Percentiles rank a stretch among this genome's conserved stretches.
These are phyloP conservation scores for Diospyros lotus DNA, from an alignment of 148 eudicot species.

Conservation along the genomic window DNA sequence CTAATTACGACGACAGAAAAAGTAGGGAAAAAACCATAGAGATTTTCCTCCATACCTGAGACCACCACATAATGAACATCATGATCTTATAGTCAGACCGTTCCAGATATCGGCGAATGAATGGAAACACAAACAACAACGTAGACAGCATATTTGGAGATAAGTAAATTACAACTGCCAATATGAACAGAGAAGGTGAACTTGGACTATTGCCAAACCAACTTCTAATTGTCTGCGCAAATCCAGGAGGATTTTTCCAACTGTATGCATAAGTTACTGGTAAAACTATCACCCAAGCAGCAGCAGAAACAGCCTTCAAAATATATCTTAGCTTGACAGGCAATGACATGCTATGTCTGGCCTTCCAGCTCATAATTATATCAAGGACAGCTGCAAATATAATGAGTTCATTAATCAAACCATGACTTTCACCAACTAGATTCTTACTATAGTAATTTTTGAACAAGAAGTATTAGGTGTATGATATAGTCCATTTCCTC, in stretches of 20 bases:
- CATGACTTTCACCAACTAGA: background rate
- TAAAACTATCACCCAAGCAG: constrained; percentile 59
- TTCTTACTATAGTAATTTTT: background rate
- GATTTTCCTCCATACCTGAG: constrained; percentile 44
- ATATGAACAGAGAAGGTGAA: constrained; percentile 50
- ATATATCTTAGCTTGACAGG: constrained; percentile 59
- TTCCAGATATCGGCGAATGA: constrained; percentile 53
- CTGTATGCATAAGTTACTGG: constrained; percentile 64
- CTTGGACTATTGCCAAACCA: constrained; percentile 53
- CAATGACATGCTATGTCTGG: constrained; percentile 50
- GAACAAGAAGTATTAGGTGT: background rate
- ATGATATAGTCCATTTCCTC: background rate
- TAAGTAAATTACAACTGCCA: constrained; percentile 52
- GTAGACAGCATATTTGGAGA: constrained; percentile 63
- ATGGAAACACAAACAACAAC: constrained; percentile 51
- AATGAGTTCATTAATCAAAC: background rate
- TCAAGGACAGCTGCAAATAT: constrained; percentile 51
- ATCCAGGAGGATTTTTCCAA: constrained; percentile 54
- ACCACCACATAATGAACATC: constrained; percentile 71
- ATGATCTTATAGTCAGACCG: constrained; percentile 50
- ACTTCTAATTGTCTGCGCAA: constrained; percentile 45
- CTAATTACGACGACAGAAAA: background rate
- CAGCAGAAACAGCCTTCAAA: constrained; percentile 51
- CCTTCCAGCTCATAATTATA: constrained; percentile 59
- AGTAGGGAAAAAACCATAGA: background rate